Evolutionary conservation across 2,329 filamentous ascomycete genomes (phyloP).

Genomic region (Beauveria caledonica): DNA sequence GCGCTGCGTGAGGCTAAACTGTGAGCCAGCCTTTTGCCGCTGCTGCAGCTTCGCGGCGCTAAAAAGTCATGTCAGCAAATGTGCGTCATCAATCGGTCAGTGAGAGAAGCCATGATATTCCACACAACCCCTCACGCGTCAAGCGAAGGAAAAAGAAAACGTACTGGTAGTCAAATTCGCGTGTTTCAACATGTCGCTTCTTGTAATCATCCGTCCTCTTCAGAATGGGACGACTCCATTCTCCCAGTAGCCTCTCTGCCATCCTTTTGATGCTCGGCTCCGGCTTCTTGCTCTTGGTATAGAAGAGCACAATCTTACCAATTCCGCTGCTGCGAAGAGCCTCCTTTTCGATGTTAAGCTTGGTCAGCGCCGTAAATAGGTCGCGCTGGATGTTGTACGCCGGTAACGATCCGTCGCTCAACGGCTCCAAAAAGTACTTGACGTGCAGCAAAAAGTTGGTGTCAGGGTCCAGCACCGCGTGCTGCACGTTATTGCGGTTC

Average conservation of each 20-base stretch:
- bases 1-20: constrained; percentile 43
- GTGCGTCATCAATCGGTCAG: too few relatives aligned
- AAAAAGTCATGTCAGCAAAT: neutral
- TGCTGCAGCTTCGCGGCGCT: constrained; percentile 48
- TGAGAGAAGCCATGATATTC: too few relatives aligned
- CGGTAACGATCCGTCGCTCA: constrained; percentile 87
- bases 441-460: constrained; percentile 92
- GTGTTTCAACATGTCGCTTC: constrained; percentile 62
- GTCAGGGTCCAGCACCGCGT: constrained; percentile 84
- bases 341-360: constrained; percentile 85
- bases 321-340: constrained; percentile 83
- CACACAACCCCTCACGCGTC: too few relatives aligned
- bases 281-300: constrained; percentile 88
- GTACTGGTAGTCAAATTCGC: constrained; percentile 56
- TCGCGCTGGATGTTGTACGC: constrained; percentile 97
- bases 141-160: constrained; percentile 20
- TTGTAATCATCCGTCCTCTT: constrained; percentile 93
- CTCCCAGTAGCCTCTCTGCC: constrained; percentile 83
- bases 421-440: constrained; percentile 92
- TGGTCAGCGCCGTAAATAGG: constrained; percentile 71
- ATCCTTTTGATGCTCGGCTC: constrained; percentile 86
- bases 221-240: constrained; percentile 92
- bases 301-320: constrained; percentile 93
- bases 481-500: constrained; percentile 79
- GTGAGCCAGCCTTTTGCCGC: constrained; percentile 37